These are phyloP conservation scores for Dimocarpus longan DNA, from an alignment of 345 rosid genomes.

Conservation along the genomic window DNA sequence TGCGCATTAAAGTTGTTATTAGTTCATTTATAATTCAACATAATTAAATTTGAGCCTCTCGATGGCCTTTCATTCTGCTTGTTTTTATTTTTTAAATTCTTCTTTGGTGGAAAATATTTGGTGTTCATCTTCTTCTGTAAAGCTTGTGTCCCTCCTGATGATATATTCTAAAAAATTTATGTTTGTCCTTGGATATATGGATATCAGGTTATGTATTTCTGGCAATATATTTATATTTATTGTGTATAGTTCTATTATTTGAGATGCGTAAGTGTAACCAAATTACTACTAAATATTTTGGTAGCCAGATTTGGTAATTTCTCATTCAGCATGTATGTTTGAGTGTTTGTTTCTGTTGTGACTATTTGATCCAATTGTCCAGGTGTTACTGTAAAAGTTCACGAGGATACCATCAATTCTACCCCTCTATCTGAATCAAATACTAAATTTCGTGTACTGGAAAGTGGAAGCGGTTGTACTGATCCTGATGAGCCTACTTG, in stretches of 20 bases:
- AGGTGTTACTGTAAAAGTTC: constrained; percentile 25
- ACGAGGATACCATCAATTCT: constrained; percentile 31
- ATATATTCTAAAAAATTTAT: not conserved
- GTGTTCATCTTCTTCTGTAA: not conserved
- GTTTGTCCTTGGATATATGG: not conserved
- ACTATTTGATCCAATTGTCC: constrained; percentile 17
- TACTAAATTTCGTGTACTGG: constrained; percentile 33
- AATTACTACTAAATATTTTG: not conserved
- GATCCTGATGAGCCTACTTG: constrained; percentile 45
- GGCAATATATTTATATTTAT: not conserved
- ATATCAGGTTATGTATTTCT: not conserved
- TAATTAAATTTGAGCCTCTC: not conserved
- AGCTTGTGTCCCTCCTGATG: not conserved
- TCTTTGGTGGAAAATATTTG: not conserved
- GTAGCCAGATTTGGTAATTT: not conserved
- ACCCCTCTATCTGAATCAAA: constrained; percentile 35
- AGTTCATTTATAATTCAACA: not conserved
- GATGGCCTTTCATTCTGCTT: not conserved
- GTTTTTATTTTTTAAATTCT: not conserved
- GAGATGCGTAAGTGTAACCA: not conserved
- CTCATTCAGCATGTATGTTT: not conserved
- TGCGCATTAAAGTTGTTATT: constrained; percentile 18
- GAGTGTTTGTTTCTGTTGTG: constrained; percentile 3
- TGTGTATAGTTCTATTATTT: not conserved
- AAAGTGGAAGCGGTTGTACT: constrained; percentile 32